Evolutionary conservation across 202 grass and related monocot species (phyloP), one percentile per base, ranked within the genome.

Genomic region (Dendrocalamus latiflorus): DNA sequence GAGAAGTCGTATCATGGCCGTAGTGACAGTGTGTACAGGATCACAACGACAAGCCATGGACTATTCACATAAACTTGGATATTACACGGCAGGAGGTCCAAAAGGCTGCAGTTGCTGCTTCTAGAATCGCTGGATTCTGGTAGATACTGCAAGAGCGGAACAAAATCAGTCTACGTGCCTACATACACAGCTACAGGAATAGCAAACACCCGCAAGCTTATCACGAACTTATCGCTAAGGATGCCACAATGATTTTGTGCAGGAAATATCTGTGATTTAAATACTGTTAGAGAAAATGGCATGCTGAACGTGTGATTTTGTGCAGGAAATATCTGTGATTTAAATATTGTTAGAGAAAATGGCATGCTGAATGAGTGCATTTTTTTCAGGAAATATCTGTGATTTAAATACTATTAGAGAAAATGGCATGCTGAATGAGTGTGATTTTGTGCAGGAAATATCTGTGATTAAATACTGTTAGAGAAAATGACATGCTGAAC

Each of bases 51-150:
- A n/a, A 51, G 30, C 41, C 59, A 68, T 59, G 48, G 42, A n/a
- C 13, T 72, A 72, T 47, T 97, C 82, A 97, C 61, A 97, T 65
- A 18, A 97, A 89, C 82, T 97, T 97, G 49, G 94, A 97, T 73
- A 93, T 84, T 65, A 93, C 91, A 74, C 89, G 81, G 68, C 87
- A 97, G 67, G 94, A 93, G 39, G 91, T 91, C 84, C 89, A 97
- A 16, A 97, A 89, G 28, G 91, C 91, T 76, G 90, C 43, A 16
- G 84, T 77, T 57, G 91, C 91, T 56, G 91, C 91, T 59, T 88
- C 28, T 70, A 97, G 65, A 75, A 97, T 88, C 8, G 91, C 91
- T 45, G 94, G 94, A 37, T 97, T 97, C 75, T 97, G 94, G 82
- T 97, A 97, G 65, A 97, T 93, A 20, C 94, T 97, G 84, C 58